These are phyloP conservation scores for Polyplosphaeria fusca DNA, from an alignment of 495 filamentous ascomycete species.

Conservation along the genomic window DNA sequence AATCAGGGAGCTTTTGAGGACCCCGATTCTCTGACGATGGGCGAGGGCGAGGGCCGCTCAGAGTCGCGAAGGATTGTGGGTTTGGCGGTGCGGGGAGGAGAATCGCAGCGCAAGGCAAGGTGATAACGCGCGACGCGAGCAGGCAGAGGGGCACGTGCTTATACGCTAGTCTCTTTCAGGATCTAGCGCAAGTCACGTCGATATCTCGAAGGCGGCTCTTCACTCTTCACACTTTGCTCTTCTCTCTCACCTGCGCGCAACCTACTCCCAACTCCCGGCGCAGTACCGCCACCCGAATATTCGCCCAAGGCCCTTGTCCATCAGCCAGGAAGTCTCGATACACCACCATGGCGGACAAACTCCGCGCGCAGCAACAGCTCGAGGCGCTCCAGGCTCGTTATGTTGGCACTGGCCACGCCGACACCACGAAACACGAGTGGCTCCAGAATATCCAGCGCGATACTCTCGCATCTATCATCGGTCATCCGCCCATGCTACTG, in stretches of 20 bases:
- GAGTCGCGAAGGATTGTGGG: too few relatives aligned
- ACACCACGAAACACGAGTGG: conserved; percentile 97
- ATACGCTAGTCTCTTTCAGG: too few relatives aligned
- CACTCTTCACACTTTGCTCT: too few relatives aligned
- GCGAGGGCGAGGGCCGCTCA: too few relatives aligned
- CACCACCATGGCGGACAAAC: conserved; percentile 78
- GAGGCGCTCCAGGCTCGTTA: conserved; percentile 92
- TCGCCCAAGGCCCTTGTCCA: background rate
- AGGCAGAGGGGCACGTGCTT: too few relatives aligned
- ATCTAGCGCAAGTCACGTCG: too few relatives aligned
- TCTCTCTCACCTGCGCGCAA: background rate
- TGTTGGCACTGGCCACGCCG: conserved; percentile 95
- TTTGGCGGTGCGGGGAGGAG: too few relatives aligned
- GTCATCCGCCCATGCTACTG: conserved; percentile 82
- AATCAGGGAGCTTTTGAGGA: too few relatives aligned
- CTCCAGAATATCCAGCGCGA: conserved; percentile 62
- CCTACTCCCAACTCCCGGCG: background rate
- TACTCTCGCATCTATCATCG: conserved; percentile 65
- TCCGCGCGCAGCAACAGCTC: conserved; percentile 94
- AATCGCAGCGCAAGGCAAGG: too few relatives aligned
- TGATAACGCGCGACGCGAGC: too few relatives aligned
- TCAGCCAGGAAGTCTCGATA: background rate
- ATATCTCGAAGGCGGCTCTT: too few relatives aligned
- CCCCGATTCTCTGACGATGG: too few relatives aligned
- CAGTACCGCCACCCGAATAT: background rate